Evolutionary conservation across 2,329 filamentous ascomycete genomes (phyloP), one percentile per base, ranked within the genome.

Genomic region (Ophiosphaerella herpotricha): DNA sequence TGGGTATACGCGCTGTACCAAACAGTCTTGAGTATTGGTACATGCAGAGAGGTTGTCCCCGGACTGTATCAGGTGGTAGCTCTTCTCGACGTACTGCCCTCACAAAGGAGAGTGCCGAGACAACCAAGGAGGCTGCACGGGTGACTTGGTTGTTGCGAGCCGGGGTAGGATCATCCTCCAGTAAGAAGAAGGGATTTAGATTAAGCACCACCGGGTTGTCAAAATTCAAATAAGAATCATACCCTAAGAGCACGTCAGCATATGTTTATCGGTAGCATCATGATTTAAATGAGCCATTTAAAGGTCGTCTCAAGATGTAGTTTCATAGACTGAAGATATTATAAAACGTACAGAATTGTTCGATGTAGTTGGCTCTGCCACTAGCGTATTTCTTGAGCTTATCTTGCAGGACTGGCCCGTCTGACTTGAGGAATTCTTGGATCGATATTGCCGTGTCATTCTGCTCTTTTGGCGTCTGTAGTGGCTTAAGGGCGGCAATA

Each of bases 201-300:
- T 99, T 97, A 60, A 99, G 82, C 35, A 99, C 94, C 35, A 99
- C 94, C 0, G 94, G 92, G 67, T 97, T 97, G 71, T 97, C 94
- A 70, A 88, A 99, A 76, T 97, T 97, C 56, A 99, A 81, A 70
- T 97, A 99, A 26, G 94, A 97, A 73, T 99, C 94, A 71, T 97
- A 97, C 94, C 92, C 92, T 96, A 45, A 31, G 21, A 24, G 44
- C 32, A 43, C 46, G 60, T 70, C 54, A 70, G 63, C 47, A 40
- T 54, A 37, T 56, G 54, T 40, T 52, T 31, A 48, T 21, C 35
- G 42, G 26, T 24, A 35, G 21, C 21, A 26, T 16, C 23, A 12
- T 9, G 4, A 8, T 31, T 2, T 24, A 16, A 8, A 41, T 16
- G 18, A 32, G 14, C 5, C 39, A 41, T 55, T 51, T 39, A 48